Conservation (phyloP, 1,284 basidiomycete species). For the Ceratobasidium sp. region DNA sequence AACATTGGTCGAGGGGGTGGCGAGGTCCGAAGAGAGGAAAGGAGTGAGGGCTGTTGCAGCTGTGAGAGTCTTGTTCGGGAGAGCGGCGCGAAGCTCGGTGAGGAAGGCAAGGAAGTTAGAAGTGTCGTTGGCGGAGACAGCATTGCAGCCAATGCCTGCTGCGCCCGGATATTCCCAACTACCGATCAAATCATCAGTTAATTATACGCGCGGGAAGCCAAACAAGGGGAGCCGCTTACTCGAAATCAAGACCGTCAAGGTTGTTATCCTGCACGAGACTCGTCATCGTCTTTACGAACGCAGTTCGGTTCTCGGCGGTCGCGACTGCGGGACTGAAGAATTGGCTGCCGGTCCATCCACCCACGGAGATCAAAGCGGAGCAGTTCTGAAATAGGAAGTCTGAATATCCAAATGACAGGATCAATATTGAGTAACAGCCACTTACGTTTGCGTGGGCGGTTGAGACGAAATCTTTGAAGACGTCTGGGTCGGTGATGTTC, state of each 20-base stretch:
- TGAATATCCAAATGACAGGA: background rate
- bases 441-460: slow-evolving; percentile 47
- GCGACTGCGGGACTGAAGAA: slow-evolving; percentile 62
- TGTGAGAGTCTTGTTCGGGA: slow-evolving; percentile 61
- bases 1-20: slow-evolving; percentile 61
- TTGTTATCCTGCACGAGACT: slow-evolving; percentile 59
- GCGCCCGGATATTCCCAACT: slow-evolving; percentile 66
- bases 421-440: background rate
- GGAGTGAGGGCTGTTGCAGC: slow-evolving; percentile 63
- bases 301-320: slow-evolving; percentile 53
- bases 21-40: slow-evolving; percentile 57
- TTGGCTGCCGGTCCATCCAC: slow-evolving; percentile 45
- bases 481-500: slow-evolving; percentile 40
- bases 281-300: slow-evolving; percentile 60
- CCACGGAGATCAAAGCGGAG: slow-evolving; percentile 43
- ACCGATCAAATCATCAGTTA: slow-evolving; percentile 1
- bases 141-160: slow-evolving; percentile 59
- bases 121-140: slow-evolving; percentile 57
- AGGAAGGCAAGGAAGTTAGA: slow-evolving; percentile 63
- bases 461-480: slow-evolving; percentile 45
- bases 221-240: slow-evolving; percentile 33
- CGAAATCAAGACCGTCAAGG: slow-evolving; percentile 64
- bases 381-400: slow-evolving; percentile 38
- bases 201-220: background rate
- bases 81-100: slow-evolving; percentile 57